These are phyloP conservation scores for Suhomyces panamericanus DNA, from an alignment of 1,139 yeast genomes.

Conservation along the genomic window DNA sequence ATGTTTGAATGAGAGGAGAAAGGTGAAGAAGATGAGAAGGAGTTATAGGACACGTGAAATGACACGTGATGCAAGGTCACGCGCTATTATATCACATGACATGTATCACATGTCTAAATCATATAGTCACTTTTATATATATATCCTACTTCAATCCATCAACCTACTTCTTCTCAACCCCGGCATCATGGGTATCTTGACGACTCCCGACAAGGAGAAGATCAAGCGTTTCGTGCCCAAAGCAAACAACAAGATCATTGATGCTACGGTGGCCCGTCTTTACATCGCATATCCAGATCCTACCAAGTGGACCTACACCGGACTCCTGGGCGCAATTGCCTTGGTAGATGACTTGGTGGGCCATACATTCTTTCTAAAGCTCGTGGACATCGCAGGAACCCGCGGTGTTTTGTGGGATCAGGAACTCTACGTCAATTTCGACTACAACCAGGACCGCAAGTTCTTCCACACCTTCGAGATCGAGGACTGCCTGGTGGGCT, in stretches of 20 bases:
- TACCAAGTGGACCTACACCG: constrained; percentile 82
- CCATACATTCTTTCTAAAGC: constrained; percentile 84
- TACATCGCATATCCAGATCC: constrained; percentile 89
- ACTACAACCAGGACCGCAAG: constrained; percentile 88
- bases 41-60: background rate
- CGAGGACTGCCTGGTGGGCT: constrained; percentile 87
- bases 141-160: background rate
- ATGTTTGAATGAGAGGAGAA: constrained; percentile 24
- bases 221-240: constrained; percentile 88
- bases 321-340: constrained; percentile 81
- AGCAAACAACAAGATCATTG: constrained; percentile 81
- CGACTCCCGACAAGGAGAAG: constrained; percentile 77
- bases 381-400: constrained; percentile 80
- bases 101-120: background rate
- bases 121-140: too few relatives aligned
- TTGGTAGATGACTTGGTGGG: constrained; percentile 93
- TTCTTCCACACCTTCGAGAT: constrained; percentile 94
- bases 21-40: background rate
- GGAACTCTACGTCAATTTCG: constrained; percentile 83
- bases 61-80: background rate
- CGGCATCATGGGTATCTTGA: constrained; percentile 55
- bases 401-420: constrained; percentile 97
- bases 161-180: background rate
- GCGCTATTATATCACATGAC: too few relatives aligned
- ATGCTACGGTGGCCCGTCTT: constrained; percentile 86